phyloP scores from a whole-genome alignment of 2,329 filamentous ascomycete species.

The Botrytis hyacinthi region DNA sequence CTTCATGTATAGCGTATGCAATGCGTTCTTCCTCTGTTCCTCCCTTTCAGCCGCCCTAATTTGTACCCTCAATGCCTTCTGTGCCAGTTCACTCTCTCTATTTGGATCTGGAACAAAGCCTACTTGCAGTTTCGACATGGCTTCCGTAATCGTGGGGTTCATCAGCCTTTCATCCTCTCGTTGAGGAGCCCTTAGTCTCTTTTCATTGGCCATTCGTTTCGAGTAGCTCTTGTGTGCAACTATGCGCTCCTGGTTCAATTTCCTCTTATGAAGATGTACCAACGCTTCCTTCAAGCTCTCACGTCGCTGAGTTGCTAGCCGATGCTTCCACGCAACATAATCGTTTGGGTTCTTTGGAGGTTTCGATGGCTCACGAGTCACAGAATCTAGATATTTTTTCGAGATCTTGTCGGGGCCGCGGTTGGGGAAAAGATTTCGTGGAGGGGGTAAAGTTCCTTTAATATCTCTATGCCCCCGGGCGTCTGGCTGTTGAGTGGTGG shows the following conservation, averaged over 20 bases:
- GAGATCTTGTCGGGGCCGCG: constrained; percentile 60
- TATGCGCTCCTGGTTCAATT: constrained; percentile 46
- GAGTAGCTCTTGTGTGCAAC: constrained; percentile 44
- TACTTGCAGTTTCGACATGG: constrained; percentile 49
- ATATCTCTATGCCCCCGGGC: constrained; percentile 46
- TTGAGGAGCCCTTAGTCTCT: constrained; percentile 60
- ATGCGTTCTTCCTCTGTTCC: constrained; percentile 62
- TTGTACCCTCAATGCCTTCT: constrained; percentile 43
- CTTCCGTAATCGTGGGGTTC: constrained; percentile 59
- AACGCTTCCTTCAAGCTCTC: constrained; percentile 71
- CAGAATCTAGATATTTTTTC: constrained; percentile 57
- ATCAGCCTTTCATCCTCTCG: constrained; percentile 76
- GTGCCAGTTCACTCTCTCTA: constrained; percentile 54
- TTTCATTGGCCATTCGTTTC: constrained; percentile 49
- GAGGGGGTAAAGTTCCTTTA: constrained; percentile 80
- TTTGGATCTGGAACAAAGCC: constrained; percentile 59
- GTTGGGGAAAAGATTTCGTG: constrained; percentile 72
- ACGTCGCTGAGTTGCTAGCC: constrained; percentile 70
- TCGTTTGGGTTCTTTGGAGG: constrained; percentile 32
- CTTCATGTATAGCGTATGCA: constrained; percentile 88
- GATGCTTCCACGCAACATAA: constrained; percentile 60
- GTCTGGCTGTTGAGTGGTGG: constrained; percentile 65
- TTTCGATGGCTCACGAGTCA: constrained; percentile 53
- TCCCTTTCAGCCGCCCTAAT: constrained; percentile 51
- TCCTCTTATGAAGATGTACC: constrained; percentile 64